Percentiles rank a stretch among this genome's conserved stretches.
These are phyloP conservation scores for Fusarium praegraminearum DNA, from an alignment of 2,329 filamentous ascomycete genomes.

Conservation along the genomic window DNA sequence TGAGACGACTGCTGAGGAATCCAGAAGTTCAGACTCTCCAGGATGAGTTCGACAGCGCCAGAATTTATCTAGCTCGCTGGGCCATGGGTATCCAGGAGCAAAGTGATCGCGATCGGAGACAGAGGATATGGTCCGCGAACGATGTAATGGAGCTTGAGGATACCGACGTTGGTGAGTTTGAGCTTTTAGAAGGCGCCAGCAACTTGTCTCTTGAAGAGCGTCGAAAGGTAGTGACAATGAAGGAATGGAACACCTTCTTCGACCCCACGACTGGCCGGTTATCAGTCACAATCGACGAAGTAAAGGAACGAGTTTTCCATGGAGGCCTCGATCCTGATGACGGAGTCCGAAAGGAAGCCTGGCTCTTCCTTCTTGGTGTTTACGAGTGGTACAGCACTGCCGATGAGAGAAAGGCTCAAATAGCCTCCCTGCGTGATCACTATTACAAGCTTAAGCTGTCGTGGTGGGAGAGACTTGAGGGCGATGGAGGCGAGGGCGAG, in stretches of 20 bases:
- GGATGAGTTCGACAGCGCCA: constrained; percentile 96
- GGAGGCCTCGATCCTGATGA: constrained; percentile 90
- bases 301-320: constrained; percentile 97
- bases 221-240: constrained; percentile 79
- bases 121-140: constrained; percentile 91
- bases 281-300: constrained; percentile 86
- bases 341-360: constrained; percentile 94
- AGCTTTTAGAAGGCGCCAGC: constrained; percentile 85
- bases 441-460: constrained; percentile 93
- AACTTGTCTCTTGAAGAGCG: constrained; percentile 80
- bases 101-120: constrained; percentile 86
- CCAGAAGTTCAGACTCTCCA: constrained; percentile 95
- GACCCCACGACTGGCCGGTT: constrained; percentile 79
- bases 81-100: constrained; percentile 99
- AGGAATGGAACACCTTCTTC: constrained; percentile 94
- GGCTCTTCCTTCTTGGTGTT: constrained; percentile 92
- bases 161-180: constrained; percentile 94
- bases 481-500: constrained; percentile 82
- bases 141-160: constrained; percentile 95
- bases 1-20: constrained; percentile 85
- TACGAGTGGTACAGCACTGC: constrained; percentile 92
- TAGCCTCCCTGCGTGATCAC: constrained; percentile 89
- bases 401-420: constrained; percentile 84
- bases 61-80: constrained; percentile 95
- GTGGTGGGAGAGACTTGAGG: constrained; percentile 96